phyloP scores from a whole-genome alignment of 2,329 filamentous ascomycete species.

The Epichloe uncinata region DNA sequence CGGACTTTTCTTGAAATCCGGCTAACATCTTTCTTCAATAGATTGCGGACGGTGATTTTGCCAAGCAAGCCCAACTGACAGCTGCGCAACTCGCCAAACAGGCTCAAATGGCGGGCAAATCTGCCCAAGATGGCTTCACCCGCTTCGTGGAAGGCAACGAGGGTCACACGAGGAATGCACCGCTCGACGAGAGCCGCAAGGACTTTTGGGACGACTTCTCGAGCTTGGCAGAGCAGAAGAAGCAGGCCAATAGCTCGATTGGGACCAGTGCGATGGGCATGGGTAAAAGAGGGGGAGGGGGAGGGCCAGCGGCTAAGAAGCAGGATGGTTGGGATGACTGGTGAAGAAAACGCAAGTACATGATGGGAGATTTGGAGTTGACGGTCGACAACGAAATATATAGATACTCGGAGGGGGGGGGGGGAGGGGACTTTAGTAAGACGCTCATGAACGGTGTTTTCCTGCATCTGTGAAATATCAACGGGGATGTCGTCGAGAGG shows the following conservation, averaged over 20 bases:
- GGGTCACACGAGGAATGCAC: constrained; percentile 23
- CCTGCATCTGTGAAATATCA: neutral
- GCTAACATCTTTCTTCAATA: constrained; percentile 20
- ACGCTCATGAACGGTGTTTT: constrained; percentile 11
- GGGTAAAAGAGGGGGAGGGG: constrained; percentile 25
- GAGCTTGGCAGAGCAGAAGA: constrained; percentile 45
- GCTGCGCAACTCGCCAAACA: constrained; percentile 54
- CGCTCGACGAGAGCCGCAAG: constrained; percentile 52
- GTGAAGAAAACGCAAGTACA: constrained; percentile 21
- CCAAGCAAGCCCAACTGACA: constrained; percentile 48
- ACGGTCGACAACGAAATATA: constrained; percentile 10
- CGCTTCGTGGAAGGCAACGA: constrained; percentile 73
- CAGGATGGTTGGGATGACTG: constrained; percentile 52
- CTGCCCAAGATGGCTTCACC: constrained; percentile 66
- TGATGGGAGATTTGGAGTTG: constrained; percentile 4
- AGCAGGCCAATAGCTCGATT: constrained; percentile 34
- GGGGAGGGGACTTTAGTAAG: neutral
- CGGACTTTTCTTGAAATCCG: no score
- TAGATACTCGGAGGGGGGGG: no score
- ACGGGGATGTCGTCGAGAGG: neutral
- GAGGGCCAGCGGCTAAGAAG: constrained; percentile 24
- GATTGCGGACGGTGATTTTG: constrained; percentile 70
- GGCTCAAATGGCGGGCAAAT: constrained; percentile 56
- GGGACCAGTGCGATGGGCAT: constrained; percentile 48
- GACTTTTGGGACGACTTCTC: constrained; percentile 93